phyloP scores from a whole-genome alignment of 192 early-diverging fungal genomes.

The Geranomyces variabilis region DNA sequence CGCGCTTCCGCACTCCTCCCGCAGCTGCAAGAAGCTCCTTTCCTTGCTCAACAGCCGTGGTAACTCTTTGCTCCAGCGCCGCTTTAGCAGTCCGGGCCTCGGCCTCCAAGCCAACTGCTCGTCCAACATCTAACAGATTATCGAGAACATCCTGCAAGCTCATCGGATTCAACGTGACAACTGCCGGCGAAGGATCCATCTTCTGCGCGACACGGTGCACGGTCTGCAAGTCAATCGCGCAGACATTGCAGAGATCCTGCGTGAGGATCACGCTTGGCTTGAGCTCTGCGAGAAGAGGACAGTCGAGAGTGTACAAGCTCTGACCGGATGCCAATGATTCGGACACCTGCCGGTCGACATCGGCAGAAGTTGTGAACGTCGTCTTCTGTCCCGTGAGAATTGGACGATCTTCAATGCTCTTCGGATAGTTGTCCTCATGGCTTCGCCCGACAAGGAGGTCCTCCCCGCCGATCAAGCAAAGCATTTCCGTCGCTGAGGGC shows the following conservation, averaged over 20 bases:
- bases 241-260: slow-evolving; percentile 56
- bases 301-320: slow-evolving; percentile 55
- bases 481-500: slow-evolving; percentile 52
- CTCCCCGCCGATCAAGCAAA: slow-evolving; percentile 43
- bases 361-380: slow-evolving; percentile 48
- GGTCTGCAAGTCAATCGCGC: slow-evolving; percentile 55
- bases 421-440: slow-evolving; percentile 56
- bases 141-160: slow-evolving; percentile 52
- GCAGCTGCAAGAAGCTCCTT: slow-evolving; percentile 14
- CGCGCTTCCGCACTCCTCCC: slow-evolving; percentile 35
- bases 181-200: slow-evolving; percentile 49
- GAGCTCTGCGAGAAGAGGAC: slow-evolving; percentile 37
- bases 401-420: slow-evolving; percentile 42
- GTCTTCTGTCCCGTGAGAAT: slow-evolving; percentile 55
- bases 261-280: slow-evolving; percentile 56
- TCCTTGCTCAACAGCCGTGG: slow-evolving; percentile 21
- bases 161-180: slow-evolving; percentile 57
- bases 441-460: slow-evolving; percentile 46
- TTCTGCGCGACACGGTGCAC: slow-evolving; percentile 51
- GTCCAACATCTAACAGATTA: slow-evolving; percentile 51
- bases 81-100: slow-evolving; percentile 25
- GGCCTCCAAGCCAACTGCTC: slow-evolving; percentile 35
- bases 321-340: slow-evolving; percentile 40
- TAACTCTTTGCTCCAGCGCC: slow-evolving; percentile 31
- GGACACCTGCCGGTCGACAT: slow-evolving; percentile 52